Evolutionary conservation across 257 asterid genomes (phyloP).

Genomic region (Paraleonurus japonicus): DNA sequence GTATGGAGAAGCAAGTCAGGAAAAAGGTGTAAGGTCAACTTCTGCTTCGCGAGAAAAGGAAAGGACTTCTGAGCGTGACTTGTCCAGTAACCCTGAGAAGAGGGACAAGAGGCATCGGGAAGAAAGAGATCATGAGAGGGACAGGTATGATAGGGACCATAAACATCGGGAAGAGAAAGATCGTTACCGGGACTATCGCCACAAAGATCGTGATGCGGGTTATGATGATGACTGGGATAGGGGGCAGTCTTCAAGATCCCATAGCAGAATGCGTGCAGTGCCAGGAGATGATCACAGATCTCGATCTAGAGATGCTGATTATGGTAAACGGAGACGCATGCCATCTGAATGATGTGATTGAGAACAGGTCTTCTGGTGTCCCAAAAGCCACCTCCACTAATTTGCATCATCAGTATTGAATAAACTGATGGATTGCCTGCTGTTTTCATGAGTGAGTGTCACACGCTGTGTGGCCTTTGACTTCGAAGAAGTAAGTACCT

Average conservation of each 20-base stretch:
- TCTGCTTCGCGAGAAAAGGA: conserved; percentile 67
- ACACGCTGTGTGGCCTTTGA: background rate
- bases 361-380: background rate
- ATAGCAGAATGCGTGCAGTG: conserved; percentile 29
- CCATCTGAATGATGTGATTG: conserved; percentile 36
- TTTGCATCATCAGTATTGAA: background rate
- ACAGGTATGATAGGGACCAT: conserved; percentile 34
- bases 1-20: conserved; percentile 76
- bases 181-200: conserved; percentile 36
- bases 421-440: background rate
- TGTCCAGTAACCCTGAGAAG: conserved; percentile 77
- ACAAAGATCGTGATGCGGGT: conserved; percentile 32
- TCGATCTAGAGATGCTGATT: conserved; percentile 46
- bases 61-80: conserved; percentile 67
- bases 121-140: conserved; percentile 49
- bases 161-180: conserved; percentile 39
- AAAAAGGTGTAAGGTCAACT: conserved; percentile 64
- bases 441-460: background rate
- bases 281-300: conserved; percentile 38
- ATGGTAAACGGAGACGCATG: conserved; percentile 41
- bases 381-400: background rate
- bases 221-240: conserved; percentile 41
- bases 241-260: conserved; percentile 40
- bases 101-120: conserved; percentile 74
- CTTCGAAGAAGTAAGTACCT: conserved; percentile 10